Base-by-base conservation (phyloP, 2,329 filamentous ascomycete species). In the Trichoderma atroviride region DNA sequence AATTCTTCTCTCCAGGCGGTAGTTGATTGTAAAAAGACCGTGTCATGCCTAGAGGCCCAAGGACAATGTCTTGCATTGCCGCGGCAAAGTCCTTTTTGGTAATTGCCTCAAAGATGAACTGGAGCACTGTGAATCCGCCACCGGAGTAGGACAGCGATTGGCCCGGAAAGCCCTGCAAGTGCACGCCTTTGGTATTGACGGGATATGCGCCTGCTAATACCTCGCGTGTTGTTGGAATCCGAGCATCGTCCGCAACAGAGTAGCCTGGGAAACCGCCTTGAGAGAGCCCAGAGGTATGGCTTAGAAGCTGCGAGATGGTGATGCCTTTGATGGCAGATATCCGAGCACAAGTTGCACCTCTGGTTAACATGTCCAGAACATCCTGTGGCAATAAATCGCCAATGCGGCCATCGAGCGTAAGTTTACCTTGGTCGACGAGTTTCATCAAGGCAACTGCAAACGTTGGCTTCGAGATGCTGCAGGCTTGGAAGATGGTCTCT, bases 391-490 rank as follows among this genome's bases (percentile, higher is more conserved):
- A 57, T 5, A 73, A 43, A 11, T 71, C 61, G 3, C 53, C 53
- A 35, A 73, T 53, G 9, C 63, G 68, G 59, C 47, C 59, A 22
- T 60, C 37, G 2, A 73, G 67, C 22, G 37, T 58, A 29, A 73
- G 52, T 14, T 59, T 68, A 29, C 71, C 71, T 27, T 70, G 24
- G 13, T 73, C 72, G n/a, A 73, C 43, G 27, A 73, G 70, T 19
- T 61, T 67, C 69, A 73, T 72, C 14, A 61, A 53, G 0, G 66
- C 71, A n/a, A 72, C 61, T 3, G 61, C 50, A 33, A 69, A 65
- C 47, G 72, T 59, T n/a, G 72, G 64, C 29, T 73, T 73, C 27
- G 72, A 72, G 43, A 72, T 72, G 58, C 72, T 73, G 52, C 69
- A 70, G n/a, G 72, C 72, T 40, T 72, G 72, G 22, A 72, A 73